Evolutionary conservation across 2,329 filamentous ascomycete species (phyloP).

Genomic region (Biscogniauxia sp.): DNA sequence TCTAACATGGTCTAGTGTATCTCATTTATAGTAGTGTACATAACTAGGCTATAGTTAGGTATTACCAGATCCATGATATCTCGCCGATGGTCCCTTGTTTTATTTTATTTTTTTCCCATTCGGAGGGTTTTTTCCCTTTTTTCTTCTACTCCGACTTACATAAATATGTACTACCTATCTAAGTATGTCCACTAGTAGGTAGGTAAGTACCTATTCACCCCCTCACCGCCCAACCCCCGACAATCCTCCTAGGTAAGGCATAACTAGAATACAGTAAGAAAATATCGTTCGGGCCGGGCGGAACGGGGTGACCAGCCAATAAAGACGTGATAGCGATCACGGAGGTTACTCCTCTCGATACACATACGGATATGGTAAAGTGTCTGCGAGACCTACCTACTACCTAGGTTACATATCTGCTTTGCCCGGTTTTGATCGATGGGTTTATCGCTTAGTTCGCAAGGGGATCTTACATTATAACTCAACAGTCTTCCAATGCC

Average conservation of each 20-base stretch:
- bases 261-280: slow-evolving; percentile 21
- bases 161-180: background rate
- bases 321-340: slow-evolving; percentile 2
- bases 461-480: too few species aligned
- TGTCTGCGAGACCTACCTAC: background rate
- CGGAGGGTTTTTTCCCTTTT: too few species aligned
- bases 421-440: background rate
- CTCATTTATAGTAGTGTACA: too few species aligned
- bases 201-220: background rate
- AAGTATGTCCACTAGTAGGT: too few species aligned
- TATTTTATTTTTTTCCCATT: too few species aligned
- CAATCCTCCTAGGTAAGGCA: background rate
- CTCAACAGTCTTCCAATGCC: background rate
- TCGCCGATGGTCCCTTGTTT: too few species aligned
- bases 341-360: slow-evolving; percentile 3
- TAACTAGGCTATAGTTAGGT: too few species aligned
- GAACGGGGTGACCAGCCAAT: background rate
- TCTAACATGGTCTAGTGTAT: too few species aligned
- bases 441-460: background rate
- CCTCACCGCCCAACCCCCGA: slow-evolving; percentile 6
- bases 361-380: background rate
- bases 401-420: too few species aligned
- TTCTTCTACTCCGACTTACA: too few species aligned
- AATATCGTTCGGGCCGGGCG: background rate
- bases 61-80: too few species aligned